phyloP scores from a whole-genome alignment of 257 asterid species.

The Prunella vulgaris region DNA sequence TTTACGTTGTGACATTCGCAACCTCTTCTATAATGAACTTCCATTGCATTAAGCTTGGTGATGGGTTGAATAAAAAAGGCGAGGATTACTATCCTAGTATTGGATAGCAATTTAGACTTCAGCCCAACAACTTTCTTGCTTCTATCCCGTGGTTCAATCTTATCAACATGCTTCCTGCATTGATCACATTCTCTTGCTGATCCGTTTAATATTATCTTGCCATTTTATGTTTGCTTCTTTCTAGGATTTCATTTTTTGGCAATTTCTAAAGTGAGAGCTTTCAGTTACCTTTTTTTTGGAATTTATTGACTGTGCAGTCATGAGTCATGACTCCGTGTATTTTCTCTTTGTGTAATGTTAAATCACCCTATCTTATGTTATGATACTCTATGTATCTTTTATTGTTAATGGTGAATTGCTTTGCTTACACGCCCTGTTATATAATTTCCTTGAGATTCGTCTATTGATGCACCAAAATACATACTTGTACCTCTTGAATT shows the following conservation, averaged over 20 bases:
- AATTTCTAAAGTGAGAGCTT: neutral
- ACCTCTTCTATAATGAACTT: constrained; percentile 53
- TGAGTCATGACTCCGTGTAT: neutral
- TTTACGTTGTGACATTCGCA: constrained; percentile 52
- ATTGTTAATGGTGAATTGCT: too few species aligned
- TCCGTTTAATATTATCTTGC: constrained; percentile 28
- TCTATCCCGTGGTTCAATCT: constrained; percentile 21
- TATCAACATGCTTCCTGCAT: constrained; percentile 41
- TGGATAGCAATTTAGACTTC: constrained; percentile 66
- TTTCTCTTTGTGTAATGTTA: neutral
- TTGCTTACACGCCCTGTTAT: neutral
- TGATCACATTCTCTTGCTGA: constrained; percentile 66
- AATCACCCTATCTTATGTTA: neutral
- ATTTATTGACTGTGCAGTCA: neutral
- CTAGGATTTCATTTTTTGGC: neutral
- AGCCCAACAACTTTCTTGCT: constrained; percentile 41
- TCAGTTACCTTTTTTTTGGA: neutral
- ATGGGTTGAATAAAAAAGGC: constrained; percentile 66
- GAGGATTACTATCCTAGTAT: constrained; percentile 59
- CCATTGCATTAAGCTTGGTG: constrained; percentile 36
- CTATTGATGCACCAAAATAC: neutral
- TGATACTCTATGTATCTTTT: neutral
- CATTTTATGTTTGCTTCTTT: neutral
- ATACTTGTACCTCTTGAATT: neutral
- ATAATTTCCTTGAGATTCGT: neutral